Evolutionary conservation across 2,329 filamentous ascomycete genomes (phyloP), one percentile per base, ranked within the genome.

Genomic region (Epichloe scottii): DNA sequence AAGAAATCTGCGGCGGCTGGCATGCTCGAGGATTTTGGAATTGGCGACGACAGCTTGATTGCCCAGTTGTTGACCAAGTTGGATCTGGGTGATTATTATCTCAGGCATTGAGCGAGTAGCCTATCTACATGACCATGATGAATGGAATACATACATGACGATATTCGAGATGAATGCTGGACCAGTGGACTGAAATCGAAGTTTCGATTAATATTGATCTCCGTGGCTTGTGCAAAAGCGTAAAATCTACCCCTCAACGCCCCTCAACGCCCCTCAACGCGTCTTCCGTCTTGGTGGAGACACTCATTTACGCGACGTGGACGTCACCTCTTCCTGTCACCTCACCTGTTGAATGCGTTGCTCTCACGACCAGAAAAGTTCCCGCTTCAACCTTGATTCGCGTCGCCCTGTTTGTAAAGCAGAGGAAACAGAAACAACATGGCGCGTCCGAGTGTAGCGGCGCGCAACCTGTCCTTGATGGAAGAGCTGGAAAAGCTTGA

Each of bases 401-500:
- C n/a, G 15, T 44, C 23, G 42, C 26, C 30, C 30, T 17, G 12
- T 46, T 41, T 30, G 26, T 11, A 11, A 11, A 30, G 19, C 35
- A 12, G 14, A 19, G n/a, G 14, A 23, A 45, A 41, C 30, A 35
- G 17, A 33, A 17, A 17, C 54, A 59, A 19, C 39, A 80, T 81
- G 77, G 73, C 77, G 57, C 71, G 72, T 51, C 67, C 72, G 19
- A 70, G 69, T 42, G 62, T 67, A 26, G 70, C 77, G 2, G 67
- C 74, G 41, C 71, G 79, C 54, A 76, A 71, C 46, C 72, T 97
- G 54, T 88, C 88, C 5, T 75, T 96, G 54, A 95, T 91, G 0
- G 93, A 98, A 65, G 93, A 98, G 74, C 76, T 98, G 49, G 93
- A 98, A 71, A 90, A 85, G 67, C 74, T 98, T 4, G 93, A 98